A percentile compares a stretch with the other conserved stretches of the same genome.
These are phyloP conservation scores for Phytophthora multivora DNA, from an alignment of 352 stramenopile species.

Conservation along the genomic window DNA sequence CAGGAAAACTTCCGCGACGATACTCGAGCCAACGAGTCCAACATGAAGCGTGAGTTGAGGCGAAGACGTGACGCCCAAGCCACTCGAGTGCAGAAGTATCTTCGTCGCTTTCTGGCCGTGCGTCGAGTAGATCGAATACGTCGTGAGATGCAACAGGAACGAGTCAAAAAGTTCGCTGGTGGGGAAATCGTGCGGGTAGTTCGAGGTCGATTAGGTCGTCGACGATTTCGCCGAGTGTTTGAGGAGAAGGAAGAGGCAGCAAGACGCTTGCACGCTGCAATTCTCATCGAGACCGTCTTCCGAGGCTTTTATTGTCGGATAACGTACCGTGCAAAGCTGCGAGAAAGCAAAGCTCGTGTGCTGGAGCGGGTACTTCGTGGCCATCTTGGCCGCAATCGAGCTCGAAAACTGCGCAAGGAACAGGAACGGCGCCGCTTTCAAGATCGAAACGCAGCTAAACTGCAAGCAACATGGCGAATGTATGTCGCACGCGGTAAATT, in stretches of 20 bases:
- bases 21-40: slow-evolving; percentile 57
- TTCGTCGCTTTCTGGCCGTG: slow-evolving; percentile 59
- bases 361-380: slow-evolving; percentile 82
- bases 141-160: slow-evolving; percentile 39
- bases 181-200: slow-evolving; percentile 69
- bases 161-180: slow-evolving; percentile 56
- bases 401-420: slow-evolving; percentile 44
- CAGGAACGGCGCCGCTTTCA: slow-evolving; percentile 48
- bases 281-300: slow-evolving; percentile 67
- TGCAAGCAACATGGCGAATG: slow-evolving; percentile 92
- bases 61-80: slow-evolving; percentile 52
- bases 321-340: slow-evolving; percentile 46
- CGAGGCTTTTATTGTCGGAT: slow-evolving; percentile 68
- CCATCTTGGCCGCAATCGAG: slow-evolving; percentile 52
- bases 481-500: slow-evolving; percentile 73
- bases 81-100: slow-evolving; percentile 57
- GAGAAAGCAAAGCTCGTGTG: slow-evolving; percentile 46
- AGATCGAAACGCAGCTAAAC: slow-evolving; percentile 66
- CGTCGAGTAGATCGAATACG: slow-evolving; percentile 39
- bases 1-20: slow-evolving; percentile 47
- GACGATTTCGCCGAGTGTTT: slow-evolving; percentile 42
- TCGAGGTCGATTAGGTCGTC: slow-evolving; percentile 62
- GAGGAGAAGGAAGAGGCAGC: slow-evolving; percentile 19
- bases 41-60: slow-evolving; percentile 48
- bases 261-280: slow-evolving; percentile 36